Percentiles rank a stretch among this genome's conserved stretches.
Evolutionary conservation across 768 basidiomycete genomes (phyloP).

Genomic region (Coprinopsis sp.): DNA sequence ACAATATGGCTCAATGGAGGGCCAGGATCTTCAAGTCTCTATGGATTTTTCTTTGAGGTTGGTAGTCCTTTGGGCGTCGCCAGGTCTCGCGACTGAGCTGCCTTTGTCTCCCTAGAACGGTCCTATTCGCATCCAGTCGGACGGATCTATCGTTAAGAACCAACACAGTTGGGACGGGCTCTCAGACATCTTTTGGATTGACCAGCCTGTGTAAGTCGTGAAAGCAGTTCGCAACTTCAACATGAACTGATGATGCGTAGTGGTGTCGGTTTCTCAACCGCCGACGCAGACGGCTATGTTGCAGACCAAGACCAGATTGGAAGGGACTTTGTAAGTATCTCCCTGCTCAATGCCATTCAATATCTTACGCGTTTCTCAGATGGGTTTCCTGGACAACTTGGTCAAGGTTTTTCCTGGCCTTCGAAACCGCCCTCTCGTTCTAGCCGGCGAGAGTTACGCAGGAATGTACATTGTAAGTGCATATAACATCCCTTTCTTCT

Average conservation of each 20-base stretch:
- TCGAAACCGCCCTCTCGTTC: conserved; percentile 57
- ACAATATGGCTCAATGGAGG: conserved; percentile 74
- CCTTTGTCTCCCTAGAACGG: conserved; percentile 59
- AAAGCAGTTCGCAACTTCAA: background rate
- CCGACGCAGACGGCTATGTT: conserved; percentile 56
- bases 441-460: conserved; percentile 74
- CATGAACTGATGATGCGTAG: conserved; percentile 9
- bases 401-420: conserved; percentile 73
- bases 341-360: background rate
- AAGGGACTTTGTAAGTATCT: conserved; percentile 42
- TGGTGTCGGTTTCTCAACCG: conserved; percentile 62
- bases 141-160: conserved; percentile 49
- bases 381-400: conserved; percentile 67
- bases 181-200: conserved; percentile 69
- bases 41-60: conserved; percentile 62
- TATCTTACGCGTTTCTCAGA: conserved; percentile 30
- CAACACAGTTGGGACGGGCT: conserved; percentile 53
- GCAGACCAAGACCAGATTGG: conserved; percentile 65
- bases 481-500: background rate
- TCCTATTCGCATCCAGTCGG: conserved; percentile 51
- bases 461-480: conserved; percentile 61
- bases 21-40: conserved; percentile 67
- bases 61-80: conserved; percentile 17
- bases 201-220: conserved; percentile 57
- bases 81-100: too few relatives aligned